A percentile compares a stretch with the other conserved stretches of the same genome.
Conservation (phyloP, 2,329 filamentous ascomycete genomes). For the Xylaria sp. region DNA sequence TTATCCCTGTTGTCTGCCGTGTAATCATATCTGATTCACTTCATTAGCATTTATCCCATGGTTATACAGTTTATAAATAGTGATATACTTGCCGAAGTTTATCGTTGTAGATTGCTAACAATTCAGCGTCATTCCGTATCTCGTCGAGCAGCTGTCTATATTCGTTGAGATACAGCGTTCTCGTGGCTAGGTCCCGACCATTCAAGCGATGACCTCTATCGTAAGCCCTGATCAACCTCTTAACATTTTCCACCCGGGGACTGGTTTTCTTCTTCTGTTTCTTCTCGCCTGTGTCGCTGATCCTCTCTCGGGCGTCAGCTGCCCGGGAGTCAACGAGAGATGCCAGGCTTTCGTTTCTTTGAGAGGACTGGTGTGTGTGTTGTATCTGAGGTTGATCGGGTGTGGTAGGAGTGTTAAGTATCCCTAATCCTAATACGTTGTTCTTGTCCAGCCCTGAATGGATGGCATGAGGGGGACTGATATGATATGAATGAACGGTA, state of each 20-base stretch:
- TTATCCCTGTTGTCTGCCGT: background rate
- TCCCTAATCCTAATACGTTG: background rate
- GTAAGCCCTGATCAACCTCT: background rate
- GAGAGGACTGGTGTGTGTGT: background rate
- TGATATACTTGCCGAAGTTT: slow-evolving; percentile 1
- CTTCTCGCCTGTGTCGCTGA: too few relatives aligned
- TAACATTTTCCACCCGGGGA: background rate
- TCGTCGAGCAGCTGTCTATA: background rate
- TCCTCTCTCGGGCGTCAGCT: background rate
- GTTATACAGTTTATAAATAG: background rate
- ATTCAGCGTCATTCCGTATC: background rate
- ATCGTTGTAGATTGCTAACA: background rate
- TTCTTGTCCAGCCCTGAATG: too few relatives aligned
- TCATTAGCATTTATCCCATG: background rate
- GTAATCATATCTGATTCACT: background rate
- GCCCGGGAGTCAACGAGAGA: background rate
- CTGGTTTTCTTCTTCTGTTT: background rate
- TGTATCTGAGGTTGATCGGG: background rate
- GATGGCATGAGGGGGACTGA: too few relatives aligned
- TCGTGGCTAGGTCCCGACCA: background rate
- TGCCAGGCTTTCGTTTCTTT: background rate
- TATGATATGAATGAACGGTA: too few relatives aligned
- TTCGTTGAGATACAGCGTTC: background rate
- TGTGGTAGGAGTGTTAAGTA: background rate
- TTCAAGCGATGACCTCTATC: background rate